A percentile compares a stretch with the other conserved stretches of the same genome.
Conservation (phyloP, 192 early-diverging fungal species). For the Gamsiella multidivaricata region DNA sequence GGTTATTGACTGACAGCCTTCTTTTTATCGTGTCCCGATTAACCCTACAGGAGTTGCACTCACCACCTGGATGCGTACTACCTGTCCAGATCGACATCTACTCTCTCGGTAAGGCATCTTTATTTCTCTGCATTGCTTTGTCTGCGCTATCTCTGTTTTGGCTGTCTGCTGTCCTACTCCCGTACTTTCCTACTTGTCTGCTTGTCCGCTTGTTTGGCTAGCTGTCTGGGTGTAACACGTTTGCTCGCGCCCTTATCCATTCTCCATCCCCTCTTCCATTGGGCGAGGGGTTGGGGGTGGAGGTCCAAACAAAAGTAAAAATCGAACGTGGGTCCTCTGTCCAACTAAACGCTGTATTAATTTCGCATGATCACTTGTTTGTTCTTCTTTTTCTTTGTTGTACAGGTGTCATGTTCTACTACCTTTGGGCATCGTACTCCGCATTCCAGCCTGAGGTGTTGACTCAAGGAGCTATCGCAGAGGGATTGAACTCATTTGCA, state of each 20-base stretch:
- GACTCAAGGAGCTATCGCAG: constrained; percentile 13
- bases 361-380: too few relatives aligned
- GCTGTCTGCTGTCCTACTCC: not conserved
- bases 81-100: constrained; percentile 52
- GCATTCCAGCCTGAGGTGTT: constrained; percentile 18
- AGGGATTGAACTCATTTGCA: constrained; percentile 9
- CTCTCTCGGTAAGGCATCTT: constrained; percentile 45
- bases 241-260: too few relatives aligned
- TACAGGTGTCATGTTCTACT: constrained; percentile 49
- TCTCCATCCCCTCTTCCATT: too few relatives aligned
- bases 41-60: constrained; percentile 32
- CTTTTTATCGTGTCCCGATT: not conserved
- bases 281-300: too few relatives aligned
- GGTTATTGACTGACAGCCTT: not conserved
- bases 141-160: too few relatives aligned
- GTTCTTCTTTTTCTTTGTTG: not conserved
- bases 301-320: too few relatives aligned
- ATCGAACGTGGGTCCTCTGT: too few relatives aligned
- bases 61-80: constrained; percentile 39
- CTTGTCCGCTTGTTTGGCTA: too few relatives aligned
- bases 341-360: too few relatives aligned
- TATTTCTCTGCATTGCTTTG: too few relatives aligned
- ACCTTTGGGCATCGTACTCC: constrained; percentile 27
- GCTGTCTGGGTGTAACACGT: too few relatives aligned
- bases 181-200: not conserved